Evolutionary conservation across 2,329 filamentous ascomycete genomes (phyloP).

Genomic region (Sclerotinia sclerotiorum): DNA sequence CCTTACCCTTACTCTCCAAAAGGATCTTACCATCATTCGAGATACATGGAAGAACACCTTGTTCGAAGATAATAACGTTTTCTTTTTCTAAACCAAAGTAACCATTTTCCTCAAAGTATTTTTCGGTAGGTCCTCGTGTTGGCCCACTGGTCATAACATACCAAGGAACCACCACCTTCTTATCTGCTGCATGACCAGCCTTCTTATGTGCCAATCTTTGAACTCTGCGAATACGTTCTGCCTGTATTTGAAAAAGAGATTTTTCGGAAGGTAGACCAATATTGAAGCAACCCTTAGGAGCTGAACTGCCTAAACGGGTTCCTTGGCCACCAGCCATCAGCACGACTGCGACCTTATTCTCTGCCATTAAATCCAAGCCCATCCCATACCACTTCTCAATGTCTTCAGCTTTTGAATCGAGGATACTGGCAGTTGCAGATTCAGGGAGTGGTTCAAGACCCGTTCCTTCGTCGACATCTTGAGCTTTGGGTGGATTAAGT

Average conservation of each 20-base stretch:
- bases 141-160: slow-evolving; percentile 99
- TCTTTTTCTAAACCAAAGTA: slow-evolving; percentile 87
- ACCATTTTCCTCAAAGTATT: slow-evolving; percentile 84
- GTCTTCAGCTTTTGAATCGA: slow-evolving; percentile 79
- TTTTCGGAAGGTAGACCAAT: slow-evolving; percentile 92
- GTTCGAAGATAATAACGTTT: slow-evolving; percentile 92
- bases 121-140: slow-evolving; percentile 85
- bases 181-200: slow-evolving; percentile 54
- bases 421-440: slow-evolving; percentile 81
- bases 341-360: slow-evolving; percentile 77
- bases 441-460: slow-evolving; percentile 84
- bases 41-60: slow-evolving; percentile 94
- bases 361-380: slow-evolving; percentile 63
- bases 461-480: slow-evolving; percentile 39
- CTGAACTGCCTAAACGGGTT: slow-evolving; percentile 89
- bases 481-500: slow-evolving; percentile 69
- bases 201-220: slow-evolving; percentile 77
- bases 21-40: slow-evolving; percentile 97
- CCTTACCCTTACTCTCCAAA: slow-evolving; percentile 83
- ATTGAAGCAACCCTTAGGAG: slow-evolving; percentile 95
- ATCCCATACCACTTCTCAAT: slow-evolving; percentile 80
- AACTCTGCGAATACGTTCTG: slow-evolving; percentile 85
- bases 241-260: slow-evolving; percentile 96
- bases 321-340: slow-evolving; percentile 98
- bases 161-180: slow-evolving; percentile 77